A percentile compares a stretch with the other conserved stretches of the same genome.
Evolutionary conservation across 129 eudicot species (phyloP).

Genomic region (Escallonia herrerae): DNA sequence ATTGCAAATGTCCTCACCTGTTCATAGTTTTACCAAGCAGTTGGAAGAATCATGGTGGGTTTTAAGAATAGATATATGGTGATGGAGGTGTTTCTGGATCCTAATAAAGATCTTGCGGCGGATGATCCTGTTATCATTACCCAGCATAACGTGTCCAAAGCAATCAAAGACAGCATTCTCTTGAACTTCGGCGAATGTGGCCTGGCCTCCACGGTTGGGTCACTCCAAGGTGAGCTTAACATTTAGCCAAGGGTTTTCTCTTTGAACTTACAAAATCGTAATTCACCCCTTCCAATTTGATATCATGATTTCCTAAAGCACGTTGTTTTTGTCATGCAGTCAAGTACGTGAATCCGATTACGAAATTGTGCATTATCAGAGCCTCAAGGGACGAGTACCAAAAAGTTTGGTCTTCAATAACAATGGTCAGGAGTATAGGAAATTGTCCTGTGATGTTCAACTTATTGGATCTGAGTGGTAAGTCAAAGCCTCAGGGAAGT

Average conservation of each 20-base stretch:
- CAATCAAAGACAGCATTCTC: slow-evolving; percentile 77
- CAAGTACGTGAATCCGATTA: slow-evolving; percentile 81
- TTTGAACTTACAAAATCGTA: not conserved
- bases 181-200: slow-evolving; percentile 97
- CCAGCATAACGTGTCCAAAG: slow-evolving; percentile 64
- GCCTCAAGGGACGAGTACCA: slow-evolving; percentile 88
- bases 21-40: not conserved
- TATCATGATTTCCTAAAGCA: not conserved
- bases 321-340: slow-evolving; percentile 35
- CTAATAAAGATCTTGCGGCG: slow-evolving; percentile 46
- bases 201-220: slow-evolving; percentile 62
- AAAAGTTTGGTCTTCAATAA: slow-evolving; percentile 81
- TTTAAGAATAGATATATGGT: slow-evolving; percentile 87
- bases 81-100: slow-evolving; percentile 90
- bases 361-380: slow-evolving; percentile 74
- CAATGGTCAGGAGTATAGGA: slow-evolving; percentile 73
- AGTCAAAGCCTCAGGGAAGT: slow-evolving; percentile 20
- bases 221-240: slow-evolving; percentile 60
- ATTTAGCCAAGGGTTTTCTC: too few relatives aligned
- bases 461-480: slow-evolving; percentile 84
- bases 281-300: too few relatives aligned
- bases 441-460: slow-evolving; percentile 80
- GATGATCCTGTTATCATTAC: slow-evolving; percentile 74
- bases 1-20: not conserved
- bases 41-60: slow-evolving; percentile 57